Base-by-base conservation (phyloP, 2,329 filamentous ascomycete species). In the Xylaria sp. region DNA sequence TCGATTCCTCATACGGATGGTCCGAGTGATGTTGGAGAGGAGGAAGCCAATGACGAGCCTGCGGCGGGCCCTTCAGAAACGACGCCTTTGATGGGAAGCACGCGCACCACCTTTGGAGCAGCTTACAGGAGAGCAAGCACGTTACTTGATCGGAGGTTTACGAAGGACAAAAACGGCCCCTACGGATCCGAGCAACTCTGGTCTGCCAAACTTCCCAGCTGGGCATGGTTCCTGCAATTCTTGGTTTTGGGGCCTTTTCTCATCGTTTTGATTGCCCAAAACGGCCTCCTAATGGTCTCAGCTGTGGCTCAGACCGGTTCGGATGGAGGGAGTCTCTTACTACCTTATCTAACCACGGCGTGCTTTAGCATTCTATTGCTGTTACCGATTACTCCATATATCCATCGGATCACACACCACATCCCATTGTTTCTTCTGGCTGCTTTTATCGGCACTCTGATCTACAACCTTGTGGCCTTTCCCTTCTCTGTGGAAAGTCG, bases 221-320 rank as follows among this genome's bases (percentile, higher is more conserved):
- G 92, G 92, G 90, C 92, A 21, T 99, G 96, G 96, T 80, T 96
- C 50, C 74, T 97, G 21, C 94, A 99, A 76, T 91, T 98, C 72
- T 82, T 98, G 3, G 78, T 98, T 18, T 82, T 97, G 10, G 92
- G 89, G 0, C 94, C 94, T 0, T 88, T 97, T 61, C 88, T 91
- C 57, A 83, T 97, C 54, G 90, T 96, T 68, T 79, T 98, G 23
- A 81, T 93, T 18, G 93, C 90, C 0, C 93, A 97, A 76, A 85
- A 94, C 29, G 91, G 88, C 1, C 85, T 98, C 3, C 82, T 95
- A 13, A 78, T 93, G 18, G 92, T 91, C 4, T 87, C 90, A 40
- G 89, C 92, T 1, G 84, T 94, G 23, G 85, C 90, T 67, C 94
- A 97, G 80, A 97, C 94, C 0, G 92, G 92, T 6, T 87, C 92